Percentiles rank a stretch among this genome's conserved stretches.
These are phyloP conservation scores for Termitomyces sp. DNA, from an alignment of 1,284 basidiomycete genomes.

Conservation along the genomic window DNA sequence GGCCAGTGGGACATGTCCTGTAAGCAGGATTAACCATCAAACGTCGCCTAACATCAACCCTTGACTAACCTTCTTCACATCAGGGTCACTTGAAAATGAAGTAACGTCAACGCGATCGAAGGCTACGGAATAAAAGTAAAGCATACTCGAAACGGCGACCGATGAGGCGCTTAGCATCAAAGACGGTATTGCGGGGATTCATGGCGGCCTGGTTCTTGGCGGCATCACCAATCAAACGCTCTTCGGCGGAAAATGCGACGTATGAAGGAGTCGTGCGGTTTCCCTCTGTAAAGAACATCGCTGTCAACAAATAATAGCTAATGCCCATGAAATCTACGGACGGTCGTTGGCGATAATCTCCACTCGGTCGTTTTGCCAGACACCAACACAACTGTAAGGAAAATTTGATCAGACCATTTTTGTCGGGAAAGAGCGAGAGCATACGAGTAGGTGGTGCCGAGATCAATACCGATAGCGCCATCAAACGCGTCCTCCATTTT, in stretches of 20 bases:
- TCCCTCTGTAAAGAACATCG: conserved; percentile 60
- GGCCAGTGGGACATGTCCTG: conserved; percentile 91
- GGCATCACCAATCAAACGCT: conserved; percentile 98
- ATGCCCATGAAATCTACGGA: conserved; percentile 37
- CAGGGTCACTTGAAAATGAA: conserved; percentile 58
- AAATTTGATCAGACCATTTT: conserved; percentile 10
- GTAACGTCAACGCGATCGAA: conserved; percentile 7
- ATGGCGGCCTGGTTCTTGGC: conserved; percentile 98
- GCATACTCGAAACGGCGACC: conserved; percentile 90
- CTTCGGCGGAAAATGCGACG: conserved; percentile 95
- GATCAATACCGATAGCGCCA: conserved; percentile 94
- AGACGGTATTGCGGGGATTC: conserved; percentile 95
- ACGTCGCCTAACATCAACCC: conserved; percentile 8
- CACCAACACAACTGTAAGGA: conserved; percentile 78
- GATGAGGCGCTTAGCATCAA: conserved; percentile 96
- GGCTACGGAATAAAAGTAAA: background rate
- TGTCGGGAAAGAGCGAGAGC: conserved; percentile 27
- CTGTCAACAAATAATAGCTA: background rate
- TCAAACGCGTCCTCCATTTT: conserved; percentile 95
- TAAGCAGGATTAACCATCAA: conserved; percentile 11
- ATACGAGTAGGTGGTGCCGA: conserved; percentile 88
- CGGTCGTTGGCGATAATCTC: conserved; percentile 98
- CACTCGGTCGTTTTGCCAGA: conserved; percentile 98
- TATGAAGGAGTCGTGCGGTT: conserved; percentile 99
- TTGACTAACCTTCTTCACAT: conserved; percentile 75